Evolutionary conservation across 169 alveolate species (phyloP).

Genomic region (Plasmodium gonderi): DNA sequence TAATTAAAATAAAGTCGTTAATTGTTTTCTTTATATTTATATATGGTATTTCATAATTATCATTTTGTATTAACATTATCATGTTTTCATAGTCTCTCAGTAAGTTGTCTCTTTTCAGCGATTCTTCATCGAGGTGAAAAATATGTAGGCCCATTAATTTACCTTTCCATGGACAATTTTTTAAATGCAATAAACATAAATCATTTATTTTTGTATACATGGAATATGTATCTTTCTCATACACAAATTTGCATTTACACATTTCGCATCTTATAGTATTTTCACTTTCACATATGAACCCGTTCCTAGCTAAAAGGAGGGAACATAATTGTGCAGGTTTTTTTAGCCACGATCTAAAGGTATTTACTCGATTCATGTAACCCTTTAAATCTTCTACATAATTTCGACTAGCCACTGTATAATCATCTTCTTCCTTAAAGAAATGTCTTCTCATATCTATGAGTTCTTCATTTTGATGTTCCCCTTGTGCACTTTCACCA

Average conservation of each 20-base stretch:
- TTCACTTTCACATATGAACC: slow-evolving; percentile 61
- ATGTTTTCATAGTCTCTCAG: slow-evolving; percentile 26
- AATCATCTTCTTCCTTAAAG: slow-evolving; percentile 35
- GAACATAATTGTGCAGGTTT: slow-evolving; percentile 62
- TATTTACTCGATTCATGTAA: slow-evolving; percentile 38
- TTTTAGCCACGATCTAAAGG: slow-evolving; percentile 35
- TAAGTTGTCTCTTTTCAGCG: slow-evolving; percentile 13
- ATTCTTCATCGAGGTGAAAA: slow-evolving; percentile 20
- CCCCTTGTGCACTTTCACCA: neutral
- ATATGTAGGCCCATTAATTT: slow-evolving; percentile 25
- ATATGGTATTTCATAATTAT: slow-evolving; percentile 23
- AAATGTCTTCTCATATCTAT: slow-evolving; percentile 27
- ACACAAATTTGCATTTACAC: slow-evolving; percentile 46
- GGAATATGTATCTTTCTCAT: slow-evolving; percentile 54
- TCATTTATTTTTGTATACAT: slow-evolving; percentile 64
- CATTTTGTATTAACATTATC: neutral
- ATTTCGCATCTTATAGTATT: slow-evolving; percentile 34
- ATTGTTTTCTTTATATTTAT: slow-evolving; percentile 51
- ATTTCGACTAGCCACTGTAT: neutral
- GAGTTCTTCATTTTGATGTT: slow-evolving; percentile 22
- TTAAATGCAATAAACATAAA: slow-evolving; percentile 41
- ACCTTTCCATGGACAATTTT: slow-evolving; percentile 72
- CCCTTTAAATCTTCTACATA: slow-evolving; percentile 14
- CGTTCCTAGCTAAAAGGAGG: slow-evolving; percentile 62
- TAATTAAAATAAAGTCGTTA: neutral